Percentiles rank a stretch among this genome's conserved stretches.
Conservation (phyloP, 352 stramenopile genomes). For the Globisporangium apiculatum region DNA sequence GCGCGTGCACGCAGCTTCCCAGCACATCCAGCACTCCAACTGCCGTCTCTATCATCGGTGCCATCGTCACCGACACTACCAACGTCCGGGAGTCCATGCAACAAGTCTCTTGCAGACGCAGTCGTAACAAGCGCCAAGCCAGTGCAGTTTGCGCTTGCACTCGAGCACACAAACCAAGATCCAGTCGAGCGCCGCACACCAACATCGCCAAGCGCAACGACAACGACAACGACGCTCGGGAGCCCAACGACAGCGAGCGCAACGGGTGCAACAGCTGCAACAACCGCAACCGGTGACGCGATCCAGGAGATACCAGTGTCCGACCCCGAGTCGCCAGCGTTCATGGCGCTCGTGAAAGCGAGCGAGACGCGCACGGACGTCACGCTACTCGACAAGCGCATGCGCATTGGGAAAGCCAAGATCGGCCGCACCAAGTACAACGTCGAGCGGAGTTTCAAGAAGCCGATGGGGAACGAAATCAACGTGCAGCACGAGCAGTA, state of each 20-base stretch:
- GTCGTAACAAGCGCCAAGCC: background rate
- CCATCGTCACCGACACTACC: too few species aligned
- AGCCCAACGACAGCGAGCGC: background rate
- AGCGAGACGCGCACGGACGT: slow-evolving; percentile 33
- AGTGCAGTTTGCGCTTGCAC: slow-evolving; percentile 11
- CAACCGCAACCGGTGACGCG: background rate
- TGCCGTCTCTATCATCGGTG: background rate
- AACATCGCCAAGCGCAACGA: slow-evolving; percentile 4
- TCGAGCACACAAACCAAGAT: slow-evolving; percentile 16
- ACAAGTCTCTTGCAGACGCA: background rate
- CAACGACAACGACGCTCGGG: slow-evolving; percentile 1
- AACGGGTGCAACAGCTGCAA: too few species aligned
- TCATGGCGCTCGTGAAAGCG: slow-evolving; percentile 31
- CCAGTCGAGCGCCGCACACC: slow-evolving; percentile 2
- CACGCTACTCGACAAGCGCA: slow-evolving; percentile 46
- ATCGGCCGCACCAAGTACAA: slow-evolving; percentile 45
- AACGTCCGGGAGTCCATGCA: background rate
- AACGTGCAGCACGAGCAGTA: slow-evolving; percentile 94
- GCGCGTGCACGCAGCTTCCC: slow-evolving; percentile 13
- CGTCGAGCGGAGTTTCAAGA: slow-evolving; percentile 52
- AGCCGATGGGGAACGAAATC: slow-evolving; percentile 68
- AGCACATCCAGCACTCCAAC: background rate
- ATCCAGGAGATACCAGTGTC: slow-evolving; percentile 20
- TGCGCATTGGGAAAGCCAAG: slow-evolving; percentile 50
- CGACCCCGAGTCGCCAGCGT: slow-evolving; percentile 31